These are phyloP conservation scores for Gymnopilus junonius DNA, from an alignment of 768 basidiomycete genomes.

Conservation along the genomic window DNA sequence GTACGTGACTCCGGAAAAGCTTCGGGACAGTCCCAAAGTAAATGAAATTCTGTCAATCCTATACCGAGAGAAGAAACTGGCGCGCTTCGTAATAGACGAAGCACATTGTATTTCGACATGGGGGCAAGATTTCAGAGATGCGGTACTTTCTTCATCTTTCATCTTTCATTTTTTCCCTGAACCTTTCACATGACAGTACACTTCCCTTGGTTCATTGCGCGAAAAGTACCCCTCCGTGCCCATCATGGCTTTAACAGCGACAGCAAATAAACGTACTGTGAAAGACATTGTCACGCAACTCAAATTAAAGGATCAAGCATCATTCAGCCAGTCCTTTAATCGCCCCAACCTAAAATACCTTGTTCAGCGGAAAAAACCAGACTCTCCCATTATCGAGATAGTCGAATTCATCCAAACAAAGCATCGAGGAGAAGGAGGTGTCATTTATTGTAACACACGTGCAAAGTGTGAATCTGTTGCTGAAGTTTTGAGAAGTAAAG, in stretches of 20 bases:
- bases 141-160: constrained; percentile 48
- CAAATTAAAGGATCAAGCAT: constrained; percentile 56
- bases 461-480: constrained; percentile 84
- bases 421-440: constrained; percentile 67
- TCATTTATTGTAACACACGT: constrained; percentile 83
- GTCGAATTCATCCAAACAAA: constrained; percentile 65
- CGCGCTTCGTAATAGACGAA: constrained; percentile 94
- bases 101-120: constrained; percentile 94
- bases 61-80: constrained; percentile 60
- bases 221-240: constrained; percentile 78
- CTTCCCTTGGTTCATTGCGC: constrained; percentile 68
- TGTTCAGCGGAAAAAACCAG: constrained; percentile 48
- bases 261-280: constrained; percentile 79
- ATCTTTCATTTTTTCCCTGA: background rate
- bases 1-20: constrained; percentile 92
- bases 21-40: constrained; percentile 64
- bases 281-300: constrained; percentile 80
- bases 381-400: constrained; percentile 60
- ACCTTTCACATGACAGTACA: constrained; percentile 56
- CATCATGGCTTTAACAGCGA: constrained; percentile 96
- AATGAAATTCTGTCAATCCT: constrained; percentile 60
- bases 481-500: constrained; percentile 59
- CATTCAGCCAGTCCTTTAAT: constrained; percentile 87
- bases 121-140: constrained; percentile 93
- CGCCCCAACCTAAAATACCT: constrained; percentile 88